Evolutionary conservation across 2,329 filamentous ascomycete genomes (phyloP).

Genomic region (Colletotrichum agaves): DNA sequence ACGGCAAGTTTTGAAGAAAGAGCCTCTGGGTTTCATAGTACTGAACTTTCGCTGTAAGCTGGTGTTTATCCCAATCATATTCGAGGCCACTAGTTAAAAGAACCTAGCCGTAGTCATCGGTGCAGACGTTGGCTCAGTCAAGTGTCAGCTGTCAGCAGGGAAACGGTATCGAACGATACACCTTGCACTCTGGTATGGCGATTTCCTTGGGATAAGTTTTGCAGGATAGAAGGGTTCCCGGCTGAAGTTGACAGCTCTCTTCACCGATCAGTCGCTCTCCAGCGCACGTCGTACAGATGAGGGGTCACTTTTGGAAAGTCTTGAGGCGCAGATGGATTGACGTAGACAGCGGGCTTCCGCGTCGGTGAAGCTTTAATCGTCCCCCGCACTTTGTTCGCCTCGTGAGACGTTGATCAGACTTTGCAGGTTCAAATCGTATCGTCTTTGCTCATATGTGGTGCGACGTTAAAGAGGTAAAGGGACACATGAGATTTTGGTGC

Average conservation of each 20-base stretch:
- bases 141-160: no score
- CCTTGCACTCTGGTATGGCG: not conserved
- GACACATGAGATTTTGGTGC: no score
- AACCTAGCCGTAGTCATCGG: no score
- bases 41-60: no score
- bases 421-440: not conserved
- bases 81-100: no score
- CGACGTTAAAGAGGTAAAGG: no score
- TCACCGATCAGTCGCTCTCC: not conserved
- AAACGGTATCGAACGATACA: not conserved
- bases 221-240: not conserved
- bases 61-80: no score
- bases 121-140: no score
- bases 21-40: no score
- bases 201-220: not conserved
- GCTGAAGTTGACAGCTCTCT: not conserved
- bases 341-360: not conserved
- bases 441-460: not conserved
- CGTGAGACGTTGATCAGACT: not conserved
- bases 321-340: constrained; percentile 1
- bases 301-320: not conserved
- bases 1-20: no score
- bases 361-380: not conserved
- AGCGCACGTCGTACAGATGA: not conserved
- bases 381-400: not conserved